Percentiles rank a stretch among this genome's conserved stretches.
phyloP scores from a whole-genome alignment of 768 basidiomycete species.

The Rhodotorula kratochvilovae region DNA sequence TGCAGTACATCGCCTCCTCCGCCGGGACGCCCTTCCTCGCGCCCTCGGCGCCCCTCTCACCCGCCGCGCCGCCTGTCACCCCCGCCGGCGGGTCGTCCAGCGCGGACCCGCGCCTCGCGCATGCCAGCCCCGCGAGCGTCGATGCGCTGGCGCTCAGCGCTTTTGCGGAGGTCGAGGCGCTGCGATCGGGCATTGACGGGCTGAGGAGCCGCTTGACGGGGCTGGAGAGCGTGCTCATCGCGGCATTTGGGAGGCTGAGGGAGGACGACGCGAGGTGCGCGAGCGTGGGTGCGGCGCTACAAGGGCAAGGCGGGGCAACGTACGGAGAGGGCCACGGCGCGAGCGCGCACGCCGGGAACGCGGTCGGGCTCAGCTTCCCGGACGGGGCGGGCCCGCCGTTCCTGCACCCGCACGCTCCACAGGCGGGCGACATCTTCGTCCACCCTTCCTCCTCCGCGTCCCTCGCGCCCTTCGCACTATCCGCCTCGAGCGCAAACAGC shows the following conservation, averaged over 20 bases:
- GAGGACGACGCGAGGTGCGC: not conserved
- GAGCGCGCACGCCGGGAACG: too few relatives aligned
- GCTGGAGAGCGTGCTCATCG: conserved; percentile 2
- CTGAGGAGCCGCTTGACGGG: not conserved
- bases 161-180: not conserved
- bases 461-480: not conserved
- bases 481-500: not conserved
- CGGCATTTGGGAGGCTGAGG: not conserved
- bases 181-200: conserved; percentile 1
- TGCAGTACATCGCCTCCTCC: not conserved
- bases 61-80: too few relatives aligned
- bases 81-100: too few relatives aligned
- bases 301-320: not conserved
- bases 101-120: not conserved
- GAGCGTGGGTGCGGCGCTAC: not conserved
- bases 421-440: not conserved
- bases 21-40: not conserved
- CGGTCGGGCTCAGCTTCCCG: too few relatives aligned
- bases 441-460: not conserved
- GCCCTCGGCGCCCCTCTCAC: too few relatives aligned
- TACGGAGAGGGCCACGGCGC: not conserved
- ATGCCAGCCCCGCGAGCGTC: not conserved
- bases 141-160: not conserved
- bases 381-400: too few relatives aligned
- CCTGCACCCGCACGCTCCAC: not conserved